Evolutionary conservation across 176 grass and related monocot genomes (phyloP), one percentile per base, ranked within the genome.

Genomic region (Rhynchospora pubera): DNA sequence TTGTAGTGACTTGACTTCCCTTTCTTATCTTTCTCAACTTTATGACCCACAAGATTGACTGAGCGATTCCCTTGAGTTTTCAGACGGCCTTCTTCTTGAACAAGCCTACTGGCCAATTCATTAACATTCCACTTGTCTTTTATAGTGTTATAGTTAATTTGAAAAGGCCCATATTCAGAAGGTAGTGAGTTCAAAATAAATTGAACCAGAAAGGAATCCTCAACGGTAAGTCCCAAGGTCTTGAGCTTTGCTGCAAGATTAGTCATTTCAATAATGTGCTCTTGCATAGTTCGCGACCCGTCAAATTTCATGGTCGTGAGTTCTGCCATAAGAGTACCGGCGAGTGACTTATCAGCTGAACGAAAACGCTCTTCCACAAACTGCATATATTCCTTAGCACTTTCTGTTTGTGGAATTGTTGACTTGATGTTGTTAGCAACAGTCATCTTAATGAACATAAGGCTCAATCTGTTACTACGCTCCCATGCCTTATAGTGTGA

Each of bases 311-410:
- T 39, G 34, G 34, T 39, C 34, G 34, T 39, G 34, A 39, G 34
- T 39, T 39, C 34, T 39, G 34, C 75, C 64, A 84, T 83, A 18
- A 83, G 28, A 65, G 6, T 83, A 70, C 80, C 61, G 32, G 59
- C 62, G 19, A 83, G 80, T 69, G 58, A 69, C 60, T 56, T 83
- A 53, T 83, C 32, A 28, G 59, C 0, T 67, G 80, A 83, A 83
- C 39, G 39, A 83, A 83, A 83, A 57, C 47, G 12, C 56, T 84
- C 82, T 84, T 84, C 66, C 66, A 84, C 67, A 75, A 84, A 75
- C 26, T 84, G 66, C 9, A 84, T 58, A 60, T 84, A 83, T 71
- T 71, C 81, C 9, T 70, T 56, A 55, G 43, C 63, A 73, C 18
- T 83, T 71, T 82, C 42, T 26, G 39, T 83, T 83, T 83, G 81